Conservation (phyloP, 306 rosid species). For the Cucumis hystrix region DNA sequence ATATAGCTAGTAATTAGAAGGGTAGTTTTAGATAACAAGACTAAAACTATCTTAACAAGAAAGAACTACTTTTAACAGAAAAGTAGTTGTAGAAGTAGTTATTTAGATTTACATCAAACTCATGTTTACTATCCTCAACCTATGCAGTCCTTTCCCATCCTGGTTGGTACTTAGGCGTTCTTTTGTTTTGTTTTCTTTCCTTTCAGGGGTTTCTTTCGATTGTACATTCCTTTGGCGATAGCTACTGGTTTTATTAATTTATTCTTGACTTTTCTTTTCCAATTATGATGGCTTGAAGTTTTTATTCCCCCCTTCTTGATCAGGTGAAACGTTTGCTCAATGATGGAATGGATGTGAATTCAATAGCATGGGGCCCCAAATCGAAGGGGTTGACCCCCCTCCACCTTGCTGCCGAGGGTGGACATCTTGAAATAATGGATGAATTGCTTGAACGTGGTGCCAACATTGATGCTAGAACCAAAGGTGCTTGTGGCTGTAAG, state of each 20-base stretch:
- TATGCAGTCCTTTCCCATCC: too few species aligned
- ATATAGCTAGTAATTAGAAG: too few species aligned
- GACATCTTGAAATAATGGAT: slow-evolving; percentile 85
- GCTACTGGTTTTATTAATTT: background rate
- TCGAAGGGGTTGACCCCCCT: slow-evolving; percentile 86
- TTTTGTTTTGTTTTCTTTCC: background rate
- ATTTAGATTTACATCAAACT: too few species aligned
- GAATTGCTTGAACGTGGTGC: slow-evolving; percentile 94
- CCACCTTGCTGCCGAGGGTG: slow-evolving; percentile 97
- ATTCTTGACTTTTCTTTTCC: background rate
- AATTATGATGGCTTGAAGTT: background rate
- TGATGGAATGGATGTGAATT: slow-evolving; percentile 86
- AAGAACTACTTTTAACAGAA: too few species aligned
- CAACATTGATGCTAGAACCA: slow-evolving; percentile 84
- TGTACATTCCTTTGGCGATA: background rate
- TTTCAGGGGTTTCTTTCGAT: background rate
- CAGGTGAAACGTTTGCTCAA: slow-evolving; percentile 82
- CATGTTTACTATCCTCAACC: too few species aligned
- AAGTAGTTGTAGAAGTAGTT: too few species aligned
- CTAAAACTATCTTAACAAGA: too few species aligned
- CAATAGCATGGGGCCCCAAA: slow-evolving; percentile 79
- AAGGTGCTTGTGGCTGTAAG: slow-evolving; percentile 97
- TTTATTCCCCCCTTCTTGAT: background rate
- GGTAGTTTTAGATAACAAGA: too few species aligned
- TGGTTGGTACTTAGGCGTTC: background rate